Evolutionary conservation across 371 early-diverging fungal genomes (phyloP).

Genomic region (Saksenaea vasiformis): DNA sequence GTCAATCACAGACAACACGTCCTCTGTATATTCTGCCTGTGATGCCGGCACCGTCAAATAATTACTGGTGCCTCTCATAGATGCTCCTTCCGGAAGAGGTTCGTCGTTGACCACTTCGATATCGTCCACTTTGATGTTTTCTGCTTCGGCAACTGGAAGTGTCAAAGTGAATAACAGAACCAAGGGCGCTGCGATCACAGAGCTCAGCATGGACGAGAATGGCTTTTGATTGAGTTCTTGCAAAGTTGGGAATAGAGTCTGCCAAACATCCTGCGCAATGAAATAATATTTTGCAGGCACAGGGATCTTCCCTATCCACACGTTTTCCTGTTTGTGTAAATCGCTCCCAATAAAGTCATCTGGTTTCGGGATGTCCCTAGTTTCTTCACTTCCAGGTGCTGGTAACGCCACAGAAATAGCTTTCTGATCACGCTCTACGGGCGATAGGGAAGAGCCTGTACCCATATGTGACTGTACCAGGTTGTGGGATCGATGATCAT

Average conservation of each 20-base stretch:
- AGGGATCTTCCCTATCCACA: background rate
- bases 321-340: background rate
- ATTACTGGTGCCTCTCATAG: background rate
- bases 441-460: background rate
- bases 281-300: background rate
- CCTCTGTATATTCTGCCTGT: conserved; percentile 2
- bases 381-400: background rate
- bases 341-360: background rate
- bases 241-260: conserved; percentile 54
- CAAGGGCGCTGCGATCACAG: conserved; percentile 55
- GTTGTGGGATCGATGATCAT: background rate
- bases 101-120: conserved; percentile 25
- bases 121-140: conserved; percentile 36
- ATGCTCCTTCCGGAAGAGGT: background rate
- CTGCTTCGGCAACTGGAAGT: conserved; percentile 61
- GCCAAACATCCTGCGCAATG: conserved; percentile 4
- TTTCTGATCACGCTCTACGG: background rate
- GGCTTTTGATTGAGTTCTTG: conserved; percentile 55
- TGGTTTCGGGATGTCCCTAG: background rate
- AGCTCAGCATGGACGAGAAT: conserved; percentile 43
- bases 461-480: background rate
- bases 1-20: conserved; percentile 3
- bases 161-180: conserved; percentile 59
- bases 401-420: background rate
- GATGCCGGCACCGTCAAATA: conserved; percentile 25